A percentile compares a stretch with the other conserved stretches of the same genome.
Evolutionary conservation across 116 monocot species (phyloP).

Genomic region (Zostera marina): DNA sequence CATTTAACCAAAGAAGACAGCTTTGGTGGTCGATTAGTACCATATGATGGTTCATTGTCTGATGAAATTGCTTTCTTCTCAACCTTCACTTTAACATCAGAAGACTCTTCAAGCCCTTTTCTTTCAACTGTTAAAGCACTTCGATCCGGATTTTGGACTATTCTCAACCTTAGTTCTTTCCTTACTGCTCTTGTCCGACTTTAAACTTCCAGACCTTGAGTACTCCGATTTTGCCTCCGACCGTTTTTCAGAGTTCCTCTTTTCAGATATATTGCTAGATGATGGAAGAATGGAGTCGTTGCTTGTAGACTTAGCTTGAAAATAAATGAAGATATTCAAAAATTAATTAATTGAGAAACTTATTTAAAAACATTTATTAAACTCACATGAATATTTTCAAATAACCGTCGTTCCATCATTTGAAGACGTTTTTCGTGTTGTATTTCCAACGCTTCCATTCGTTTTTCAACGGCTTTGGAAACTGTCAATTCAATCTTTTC

Average conservation of each 20-base stretch:
- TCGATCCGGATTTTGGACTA: conserved; percentile 1
- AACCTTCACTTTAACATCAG: conserved; percentile 1
- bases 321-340: too few species aligned
- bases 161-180: conserved; percentile 12
- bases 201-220: conserved; percentile 7
- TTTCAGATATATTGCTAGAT: too few species aligned
- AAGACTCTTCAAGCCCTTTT: not conserved
- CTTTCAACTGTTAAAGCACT: conserved; percentile 9
- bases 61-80: conserved; percentile 10
- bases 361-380: too few species aligned
- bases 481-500: too few species aligned
- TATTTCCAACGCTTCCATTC: too few species aligned
- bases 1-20: conserved; percentile 36
- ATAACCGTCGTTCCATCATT: too few species aligned
- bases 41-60: not conserved
- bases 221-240: conserved; percentile 18
- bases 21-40: conserved; percentile 20
- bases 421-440: too few species aligned
- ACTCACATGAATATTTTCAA: too few species aligned
- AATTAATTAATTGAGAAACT: too few species aligned
- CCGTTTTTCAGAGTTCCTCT: conserved; percentile 7
- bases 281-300: too few species aligned
- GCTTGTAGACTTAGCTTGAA: too few species aligned
- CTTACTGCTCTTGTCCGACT: conserved; percentile 11
- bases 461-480: too few species aligned